Base-by-base conservation (phyloP, 2,329 filamentous ascomycete species). In the Exserohilum rostratum region DNA sequence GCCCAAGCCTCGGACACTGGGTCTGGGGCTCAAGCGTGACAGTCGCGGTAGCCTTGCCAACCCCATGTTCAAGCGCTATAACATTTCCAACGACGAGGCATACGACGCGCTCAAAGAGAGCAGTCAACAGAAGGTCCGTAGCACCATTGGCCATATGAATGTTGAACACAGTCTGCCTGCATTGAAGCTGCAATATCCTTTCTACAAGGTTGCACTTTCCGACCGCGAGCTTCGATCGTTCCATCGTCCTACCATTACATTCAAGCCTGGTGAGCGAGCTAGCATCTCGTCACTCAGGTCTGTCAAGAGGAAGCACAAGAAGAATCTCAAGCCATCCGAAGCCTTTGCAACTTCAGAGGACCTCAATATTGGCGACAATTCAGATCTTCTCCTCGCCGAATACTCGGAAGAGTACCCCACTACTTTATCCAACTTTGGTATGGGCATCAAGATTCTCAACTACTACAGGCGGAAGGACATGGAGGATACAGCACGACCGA, bases 31-130 rank as follows among this genome's bases (percentile, higher is more conserved):
- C 60, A 88, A 84, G 75, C 87, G 84, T 58, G 87, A 87, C 79
- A 86, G 84, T 6, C 88, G 85, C 52, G 86, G 87, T 13, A 88
- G 87, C 46, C 78, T 91, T 37, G 86, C 87, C 3, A 89, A 88
- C 50, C 87, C 90, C 51, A 83, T 96, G 31, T 85, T 85, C 33
- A 85, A 89, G 63, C 88, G 93, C 37, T 99, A 96, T 82, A 98
- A 98, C 71, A 90, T 96, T 54, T 96, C 93, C 27, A 98, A 98
- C 60, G 95, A 99, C 69, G 90, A 95, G 55, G 93, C 93, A 1
- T 99, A 99, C 73, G 93, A 98, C 70, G 86, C 92, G 56, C 84
- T 99, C 39, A 98, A 98, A 76, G 92, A 96, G 75, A 98, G 97
- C 70, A 93, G 96, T 70, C 91, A 96, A 77, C 92, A 91, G 82